phyloP scores from a whole-genome alignment of 2,329 filamentous ascomycete genomes.

The Ophiostoma sp. region DNA sequence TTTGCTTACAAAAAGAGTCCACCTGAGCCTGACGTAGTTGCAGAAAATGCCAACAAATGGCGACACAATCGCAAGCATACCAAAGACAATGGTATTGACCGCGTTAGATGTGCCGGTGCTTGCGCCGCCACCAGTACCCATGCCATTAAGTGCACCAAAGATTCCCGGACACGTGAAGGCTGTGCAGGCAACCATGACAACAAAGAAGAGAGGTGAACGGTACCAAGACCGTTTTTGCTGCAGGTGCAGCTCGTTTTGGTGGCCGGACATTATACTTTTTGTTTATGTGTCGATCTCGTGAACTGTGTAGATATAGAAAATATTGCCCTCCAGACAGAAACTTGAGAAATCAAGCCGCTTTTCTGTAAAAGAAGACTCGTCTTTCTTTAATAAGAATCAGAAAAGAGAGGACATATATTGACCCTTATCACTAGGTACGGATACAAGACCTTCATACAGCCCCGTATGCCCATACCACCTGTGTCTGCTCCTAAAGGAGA shows the following conservation, averaged over 20 bases:
- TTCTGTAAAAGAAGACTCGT: neutral
- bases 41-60: conserved; percentile 13
- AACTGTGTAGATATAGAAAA: neutral
- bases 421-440: neutral
- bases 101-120: conserved; percentile 23
- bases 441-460: neutral
- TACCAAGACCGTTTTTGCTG: conserved; percentile 17
- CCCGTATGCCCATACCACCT: neutral
- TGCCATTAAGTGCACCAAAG: conserved; percentile 34
- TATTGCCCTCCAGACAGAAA: neutral
- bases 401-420: neutral
- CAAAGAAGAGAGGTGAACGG: conserved; percentile 21
- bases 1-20: conserved; percentile 21
- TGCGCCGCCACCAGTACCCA: conserved; percentile 32
- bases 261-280: neutral
- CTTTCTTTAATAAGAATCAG: neutral
- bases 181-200: conserved; percentile 20
- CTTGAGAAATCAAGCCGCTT: neutral
- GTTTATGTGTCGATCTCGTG: neutral
- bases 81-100: conserved; percentile 24
- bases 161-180: conserved; percentile 40
- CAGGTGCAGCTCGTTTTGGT: neutral
- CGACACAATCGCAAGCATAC: conserved; percentile 13
- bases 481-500: neutral
- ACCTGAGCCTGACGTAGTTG: conserved; percentile 19